Evolutionary conservation across 495 filamentous ascomycete species (phyloP).

Genomic region (Tetracladium setigerum): DNA sequence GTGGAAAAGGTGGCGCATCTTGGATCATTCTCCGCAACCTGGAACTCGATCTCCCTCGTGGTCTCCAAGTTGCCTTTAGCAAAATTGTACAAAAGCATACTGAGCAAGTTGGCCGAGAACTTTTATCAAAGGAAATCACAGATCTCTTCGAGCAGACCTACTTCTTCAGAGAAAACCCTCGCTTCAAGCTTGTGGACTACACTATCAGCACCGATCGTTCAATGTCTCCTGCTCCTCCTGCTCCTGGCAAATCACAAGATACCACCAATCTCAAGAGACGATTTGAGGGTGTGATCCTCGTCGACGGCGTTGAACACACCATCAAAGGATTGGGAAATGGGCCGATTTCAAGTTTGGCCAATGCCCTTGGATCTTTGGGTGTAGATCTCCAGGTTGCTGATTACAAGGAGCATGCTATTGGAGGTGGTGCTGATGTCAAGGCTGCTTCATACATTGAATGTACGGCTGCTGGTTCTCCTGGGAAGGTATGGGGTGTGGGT

Average conservation of each 20-base stretch:
- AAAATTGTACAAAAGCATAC: slow-evolving; percentile 75
- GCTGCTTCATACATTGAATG: slow-evolving; percentile 94
- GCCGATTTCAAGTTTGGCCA: slow-evolving; percentile 79
- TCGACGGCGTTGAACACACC: slow-evolving; percentile 71
- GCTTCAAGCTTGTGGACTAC: slow-evolving; percentile 88
- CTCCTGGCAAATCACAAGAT: slow-evolving; percentile 59
- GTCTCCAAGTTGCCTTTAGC: slow-evolving; percentile 86
- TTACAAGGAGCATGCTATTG: slow-evolving; percentile 95
- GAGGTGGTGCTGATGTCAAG: slow-evolving; percentile 70
- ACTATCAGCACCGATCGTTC: slow-evolving; percentile 82
- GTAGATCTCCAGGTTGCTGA: slow-evolving; percentile 88
- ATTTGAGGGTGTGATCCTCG: slow-evolving; percentile 81
- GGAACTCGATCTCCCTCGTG: slow-evolving; percentile 87
- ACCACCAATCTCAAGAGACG: slow-evolving; percentile 71
- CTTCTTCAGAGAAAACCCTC: slow-evolving; percentile 69
- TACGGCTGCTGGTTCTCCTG: slow-evolving; percentile 55
- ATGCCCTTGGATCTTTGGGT: slow-evolving; percentile 72
- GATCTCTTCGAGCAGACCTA: slow-evolving; percentile 83
- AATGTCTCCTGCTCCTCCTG: slow-evolving; percentile 61
- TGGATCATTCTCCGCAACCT: slow-evolving; percentile 88
- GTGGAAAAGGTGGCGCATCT: slow-evolving; percentile 89
- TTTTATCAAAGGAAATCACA: slow-evolving; percentile 75
- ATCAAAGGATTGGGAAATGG: slow-evolving; percentile 82
- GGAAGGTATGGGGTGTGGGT: slow-evolving; percentile 90
- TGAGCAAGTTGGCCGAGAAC: slow-evolving; percentile 70